Base-by-base conservation (phyloP, 2,329 filamentous ascomycete species). In the Cladosporium sp. region DNA sequence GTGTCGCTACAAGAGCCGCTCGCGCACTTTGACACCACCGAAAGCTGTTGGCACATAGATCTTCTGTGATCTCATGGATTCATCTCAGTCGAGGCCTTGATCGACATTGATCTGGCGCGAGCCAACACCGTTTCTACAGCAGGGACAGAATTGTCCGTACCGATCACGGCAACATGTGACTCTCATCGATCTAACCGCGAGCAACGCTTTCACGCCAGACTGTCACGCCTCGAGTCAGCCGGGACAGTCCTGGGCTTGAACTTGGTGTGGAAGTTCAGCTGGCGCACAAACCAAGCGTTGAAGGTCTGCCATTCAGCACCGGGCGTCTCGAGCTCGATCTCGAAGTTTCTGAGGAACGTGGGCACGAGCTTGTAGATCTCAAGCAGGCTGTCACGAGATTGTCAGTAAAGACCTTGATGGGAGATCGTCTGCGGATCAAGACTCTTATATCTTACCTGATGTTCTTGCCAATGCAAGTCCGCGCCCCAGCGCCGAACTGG, bases 401-500 rank as follows among this genome's bases (percentile, higher is more conserved):
- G 32, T 36, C 32, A 36, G 32, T 15, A 4, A n/a, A n/a, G n/a
- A n/a, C n/a, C 15, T 6, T 17, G 4, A 1, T 36, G 2, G 13
- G n/a, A 18, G 9, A 18, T 15, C 9, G n/a, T 5, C 18, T 20
- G 18, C 11, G 18, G 12, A 8, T 19, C 37, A 20, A 15, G 22
- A 27, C 9, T 27, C 22, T 27, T 27, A 5, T n/a, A n/a, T 20
- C 45, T 48, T 36, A 48, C 45, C 45, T 48, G 49, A 78, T 73
- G 53, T 76, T 76, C 68, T 74, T 76, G 2, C 86, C 86, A 43
- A 80, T 75, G 58, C 85, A 89, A 1, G 85, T 88, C 59, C 85
- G 70, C 9, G 80, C 78, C 0, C 85, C 85, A 68, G 85, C 85
- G 1, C 85, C 85, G 65, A 89, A 89, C 58, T 88, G 84, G 64